Evolutionary conservation across 2,329 filamentous ascomycete genomes (phyloP), one percentile per base, ranked within the genome.

Genomic region (Colletotrichum orchidophilum): DNA sequence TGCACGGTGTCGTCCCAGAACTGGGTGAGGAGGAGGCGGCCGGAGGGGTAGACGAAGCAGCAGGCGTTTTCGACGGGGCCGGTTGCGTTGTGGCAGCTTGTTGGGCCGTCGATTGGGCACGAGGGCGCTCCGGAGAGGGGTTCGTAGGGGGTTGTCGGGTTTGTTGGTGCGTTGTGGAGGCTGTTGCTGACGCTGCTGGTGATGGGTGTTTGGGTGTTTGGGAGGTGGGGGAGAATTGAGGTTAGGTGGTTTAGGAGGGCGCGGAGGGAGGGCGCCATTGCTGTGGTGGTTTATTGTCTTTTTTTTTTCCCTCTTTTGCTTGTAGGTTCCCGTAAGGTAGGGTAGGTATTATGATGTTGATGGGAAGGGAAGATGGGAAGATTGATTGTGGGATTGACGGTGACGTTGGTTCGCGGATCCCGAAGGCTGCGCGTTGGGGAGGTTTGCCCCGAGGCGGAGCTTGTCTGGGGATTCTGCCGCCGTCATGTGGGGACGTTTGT

Each of bases 1-100:
- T 84, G 81, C 24, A 80, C 75, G 71, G 83, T 74, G 33, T 80
- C 75, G 63, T 85, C 83, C 83, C 83, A 85, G 76, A 84, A 84
- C 76, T 84, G 83, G 3, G 83, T 82, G 42, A 85, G 75, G 57
- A 84, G 74, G 66, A 85, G 74, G 26, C 82, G 77, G 6, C 83
- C 83, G 21, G 83, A 81, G 0, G 83, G 83, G 66, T 81, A 74
- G 29, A 85, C 76, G 65, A 84, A 83, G 73, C 83, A 85, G 76
- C 83, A 84, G 13, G 81, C 80, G 64, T 83, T 80, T 42, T 76
- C 77, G 66, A 77, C 77, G 46, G 77, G 75, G 9, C 77, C 77
- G 5, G 80, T 80, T 66, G 73, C 78, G 74, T 83, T 83, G 67
- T 81, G 77, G 74, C 83, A 85, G 77, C 82, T 84, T 57, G 80